Base-by-base conservation (phyloP, 306 rosid genomes). In the Astragalus glycyphyllos region DNA sequence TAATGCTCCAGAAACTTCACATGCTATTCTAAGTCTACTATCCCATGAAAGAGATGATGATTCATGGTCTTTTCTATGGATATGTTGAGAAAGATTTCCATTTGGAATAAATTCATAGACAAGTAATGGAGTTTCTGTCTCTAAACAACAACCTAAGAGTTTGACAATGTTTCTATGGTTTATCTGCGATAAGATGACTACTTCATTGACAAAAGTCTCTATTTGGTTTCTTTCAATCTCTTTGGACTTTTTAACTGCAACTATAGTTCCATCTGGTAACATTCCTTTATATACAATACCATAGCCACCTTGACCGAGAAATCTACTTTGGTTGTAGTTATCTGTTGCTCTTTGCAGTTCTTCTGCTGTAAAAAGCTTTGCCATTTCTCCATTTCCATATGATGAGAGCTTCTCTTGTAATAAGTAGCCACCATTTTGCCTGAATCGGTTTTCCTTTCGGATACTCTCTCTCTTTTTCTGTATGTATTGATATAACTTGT, bases 1-100 rank as follows among this genome's bases (percentile, higher is more conserved):
- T 26, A 89, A 34, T 37, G 92, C 96, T 40, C 86, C 89, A 2
- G 92, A 84, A 50, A 89, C 86, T 44, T 89, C 92, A 41, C 78
- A 76, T 2, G 88, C 88, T 32, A 89, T 80, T 67, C 80, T 65
- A 1, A 83, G 59, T 16, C 96, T 77, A 13, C 0, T 29, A 0
- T 86, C 78, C 84, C 85, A 89, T 2, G 88, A 58, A 64, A 88
- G 80, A 6, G 83, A 46, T 2, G 79, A 26, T 5, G 77, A 31
- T 5, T 79, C 71, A n/a, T 14, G 41, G 7, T 65, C 67, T 69
- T 75, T 58, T 45, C 37, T 48, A 6, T 65, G 84, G 34, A 83
- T 73, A 35, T 84, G 87, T 0, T 84, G 64, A 7, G 71, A 71
- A 23, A 89, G 92, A 3, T 81, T 84, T 64, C 90, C 88, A 44